phyloP scores from a whole-genome alignment of 2,329 filamentous ascomycete genomes.

The Hysterium pulicare region DNA sequence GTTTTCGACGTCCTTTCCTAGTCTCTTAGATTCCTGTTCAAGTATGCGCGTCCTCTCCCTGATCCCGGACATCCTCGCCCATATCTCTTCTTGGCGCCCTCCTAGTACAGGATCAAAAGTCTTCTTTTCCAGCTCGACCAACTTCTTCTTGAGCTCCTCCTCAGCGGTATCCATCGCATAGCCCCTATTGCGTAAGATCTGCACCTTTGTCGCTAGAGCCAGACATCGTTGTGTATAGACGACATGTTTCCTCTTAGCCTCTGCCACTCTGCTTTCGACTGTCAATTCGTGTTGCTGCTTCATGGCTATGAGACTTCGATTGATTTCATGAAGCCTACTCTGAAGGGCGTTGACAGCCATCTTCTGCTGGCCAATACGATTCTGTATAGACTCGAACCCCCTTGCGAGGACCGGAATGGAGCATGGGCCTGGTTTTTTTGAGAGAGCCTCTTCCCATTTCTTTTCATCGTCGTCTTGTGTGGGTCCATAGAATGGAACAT shows the following conservation, averaged over 20 bases:
- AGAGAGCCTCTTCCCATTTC: constrained; percentile 80
- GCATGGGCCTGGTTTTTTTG: constrained; percentile 71
- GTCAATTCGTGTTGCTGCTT: constrained; percentile 74
- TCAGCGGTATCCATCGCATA: constrained; percentile 78
- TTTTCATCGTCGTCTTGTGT: constrained; percentile 67
- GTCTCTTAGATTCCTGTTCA: constrained; percentile 69
- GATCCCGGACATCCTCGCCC: constrained; percentile 74
- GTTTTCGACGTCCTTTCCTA: constrained; percentile 48
- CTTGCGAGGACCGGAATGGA: constrained; percentile 74
- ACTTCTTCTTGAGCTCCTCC: constrained; percentile 71
- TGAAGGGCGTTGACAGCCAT: constrained; percentile 68
- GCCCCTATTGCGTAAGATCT: constrained; percentile 75
- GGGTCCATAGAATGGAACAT: constrained; percentile 73
- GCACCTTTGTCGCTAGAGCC: constrained; percentile 72
- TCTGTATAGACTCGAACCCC: constrained; percentile 69
- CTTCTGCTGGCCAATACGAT: constrained; percentile 70
- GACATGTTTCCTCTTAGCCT: constrained; percentile 69
- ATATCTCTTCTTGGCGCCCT: constrained; percentile 78
- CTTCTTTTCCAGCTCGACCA: constrained; percentile 64
- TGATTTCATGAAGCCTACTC: constrained; percentile 73
- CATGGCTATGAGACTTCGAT: constrained; percentile 67
- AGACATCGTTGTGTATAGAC: constrained; percentile 71
- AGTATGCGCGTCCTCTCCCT: constrained; percentile 69
- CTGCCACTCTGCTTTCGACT: constrained; percentile 69
- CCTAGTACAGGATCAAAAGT: constrained; percentile 72